Evolutionary conservation across 192 early-diverging fungal genomes (phyloP).

Genomic region (Mortierella claussenii): DNA sequence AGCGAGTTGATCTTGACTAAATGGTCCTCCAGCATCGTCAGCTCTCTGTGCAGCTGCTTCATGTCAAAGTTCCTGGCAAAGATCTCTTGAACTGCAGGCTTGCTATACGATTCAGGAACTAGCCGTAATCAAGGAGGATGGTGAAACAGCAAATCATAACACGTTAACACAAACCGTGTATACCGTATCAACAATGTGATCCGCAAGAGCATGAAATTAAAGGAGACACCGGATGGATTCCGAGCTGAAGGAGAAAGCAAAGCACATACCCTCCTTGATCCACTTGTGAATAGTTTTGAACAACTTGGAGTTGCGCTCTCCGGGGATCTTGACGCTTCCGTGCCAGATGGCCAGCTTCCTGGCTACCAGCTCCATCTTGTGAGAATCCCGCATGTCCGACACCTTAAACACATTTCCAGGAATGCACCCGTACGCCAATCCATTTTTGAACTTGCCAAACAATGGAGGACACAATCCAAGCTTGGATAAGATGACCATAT

Average conservation of each 20-base stretch:
- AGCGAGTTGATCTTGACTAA: conserved; percentile 74
- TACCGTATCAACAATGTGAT: too few relatives aligned
- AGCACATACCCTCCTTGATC: conserved; percentile 67
- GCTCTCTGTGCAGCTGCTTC: conserved; percentile 51
- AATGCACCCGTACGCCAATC: conserved; percentile 91
- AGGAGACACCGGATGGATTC: too few relatives aligned
- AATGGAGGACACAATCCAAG: conserved; percentile 80
- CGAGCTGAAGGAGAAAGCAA: too few relatives aligned
- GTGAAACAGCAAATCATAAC: not conserved
- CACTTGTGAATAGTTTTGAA: conserved; percentile 80
- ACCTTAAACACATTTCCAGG: conserved; percentile 76
- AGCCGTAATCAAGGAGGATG: not conserved
- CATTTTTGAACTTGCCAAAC: conserved; percentile 90
- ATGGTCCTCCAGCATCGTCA: conserved; percentile 63
- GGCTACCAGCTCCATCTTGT: conserved; percentile 82
- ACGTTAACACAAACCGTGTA: too few relatives aligned
- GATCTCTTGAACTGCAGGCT: conserved; percentile 64
- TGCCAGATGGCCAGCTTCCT: conserved; percentile 86
- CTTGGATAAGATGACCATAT: conserved; percentile 78
- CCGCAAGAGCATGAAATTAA: too few relatives aligned
- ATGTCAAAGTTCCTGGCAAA: conserved; percentile 67
- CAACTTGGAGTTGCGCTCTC: conserved; percentile 60
- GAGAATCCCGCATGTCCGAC: conserved; percentile 77
- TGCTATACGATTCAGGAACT: conserved; percentile 70
- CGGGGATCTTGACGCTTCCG: conserved; percentile 37